Evolutionary conservation across 177 flowering plant species (phyloP).

Genomic region (Vitis hybrid): DNA sequence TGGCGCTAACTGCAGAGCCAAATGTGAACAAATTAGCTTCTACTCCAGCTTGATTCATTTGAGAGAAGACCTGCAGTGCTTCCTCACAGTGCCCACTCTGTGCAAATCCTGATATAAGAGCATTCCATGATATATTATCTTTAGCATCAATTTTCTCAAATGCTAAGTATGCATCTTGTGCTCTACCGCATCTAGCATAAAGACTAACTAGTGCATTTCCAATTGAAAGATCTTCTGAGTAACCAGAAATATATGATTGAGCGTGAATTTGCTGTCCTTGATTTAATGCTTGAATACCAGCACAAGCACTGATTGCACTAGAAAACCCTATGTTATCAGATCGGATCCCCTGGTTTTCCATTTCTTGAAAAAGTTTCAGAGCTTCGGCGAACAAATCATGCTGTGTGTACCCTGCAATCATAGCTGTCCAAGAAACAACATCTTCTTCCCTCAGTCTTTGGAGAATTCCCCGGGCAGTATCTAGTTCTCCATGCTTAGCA

Average conservation of each 20-base stretch:
- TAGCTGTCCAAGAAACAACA: slow-evolving; percentile 61
- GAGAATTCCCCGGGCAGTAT: slow-evolving; percentile 38
- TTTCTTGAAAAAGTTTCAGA: slow-evolving; percentile 42
- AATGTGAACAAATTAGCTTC: slow-evolving; percentile 44
- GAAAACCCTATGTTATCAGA: slow-evolving; percentile 50
- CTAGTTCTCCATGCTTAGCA: slow-evolving; percentile 43
- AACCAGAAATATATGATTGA: slow-evolving; percentile 42
- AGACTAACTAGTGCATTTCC: slow-evolving; percentile 52
- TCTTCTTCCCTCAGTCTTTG: slow-evolving; percentile 39
- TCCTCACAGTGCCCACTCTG: slow-evolving; percentile 55
- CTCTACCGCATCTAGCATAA: slow-evolving; percentile 52
- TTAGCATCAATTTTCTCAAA: slow-evolving; percentile 38
- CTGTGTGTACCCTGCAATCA: slow-evolving; percentile 53
- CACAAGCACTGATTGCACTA: slow-evolving; percentile 59
- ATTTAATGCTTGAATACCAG: slow-evolving; percentile 45
- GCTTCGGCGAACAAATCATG: slow-evolving; percentile 45
- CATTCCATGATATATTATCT: slow-evolving; percentile 58
- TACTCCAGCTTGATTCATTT: slow-evolving; percentile 41
- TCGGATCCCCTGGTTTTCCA: slow-evolving; percentile 40
- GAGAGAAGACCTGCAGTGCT: slow-evolving; percentile 44
- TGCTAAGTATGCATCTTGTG: slow-evolving; percentile 40
- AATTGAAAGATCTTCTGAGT: slow-evolving; percentile 45
- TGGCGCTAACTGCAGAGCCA: slow-evolving; percentile 55
- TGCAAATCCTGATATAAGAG: slow-evolving; percentile 52
- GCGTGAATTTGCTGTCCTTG: slow-evolving; percentile 58